Evolutionary conservation across 306 rosid genomes (phyloP).

Genomic region (Cucumis melo): DNA sequence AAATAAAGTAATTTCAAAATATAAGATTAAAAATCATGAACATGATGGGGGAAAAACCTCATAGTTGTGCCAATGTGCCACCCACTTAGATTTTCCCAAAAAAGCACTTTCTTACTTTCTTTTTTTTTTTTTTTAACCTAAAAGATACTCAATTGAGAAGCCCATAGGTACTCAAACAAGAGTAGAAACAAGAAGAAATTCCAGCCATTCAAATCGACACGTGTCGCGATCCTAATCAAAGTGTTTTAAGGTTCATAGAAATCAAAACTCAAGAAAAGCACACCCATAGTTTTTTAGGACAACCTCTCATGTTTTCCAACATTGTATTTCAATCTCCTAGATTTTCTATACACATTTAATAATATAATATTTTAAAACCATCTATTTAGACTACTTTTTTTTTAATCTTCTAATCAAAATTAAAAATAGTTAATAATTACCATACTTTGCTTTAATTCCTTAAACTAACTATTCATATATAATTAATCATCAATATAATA

Average conservation of each 20-base stretch:
- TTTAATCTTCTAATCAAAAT: too few relatives aligned
- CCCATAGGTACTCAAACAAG: background rate
- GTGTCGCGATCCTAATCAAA: background rate
- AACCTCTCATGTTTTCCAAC: background rate
- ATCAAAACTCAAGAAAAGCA: background rate
- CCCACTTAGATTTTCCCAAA: background rate
- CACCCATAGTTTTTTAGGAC: conserved; percentile 8
- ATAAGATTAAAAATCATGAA: background rate
- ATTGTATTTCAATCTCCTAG: background rate
- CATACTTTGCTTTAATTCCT: background rate
- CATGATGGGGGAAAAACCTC: background rate
- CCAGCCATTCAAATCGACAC: background rate
- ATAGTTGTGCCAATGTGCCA: background rate
- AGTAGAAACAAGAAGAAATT: background rate
- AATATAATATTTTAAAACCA: background rate
- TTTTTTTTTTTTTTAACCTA: background rate
- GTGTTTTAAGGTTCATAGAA: background rate
- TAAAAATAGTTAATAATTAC: background rate
- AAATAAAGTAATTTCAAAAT: background rate
- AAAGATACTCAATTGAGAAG: background rate
- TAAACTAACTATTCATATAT: too few relatives aligned
- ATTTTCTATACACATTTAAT: background rate
- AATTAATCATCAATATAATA: too few relatives aligned
- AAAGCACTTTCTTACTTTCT: background rate
- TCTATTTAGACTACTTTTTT: background rate